Percentiles rank a stretch among this genome's conserved stretches.
Evolutionary conservation across 805 yeast species (phyloP).

Genomic region (Kodamaea sagamina): DNA sequence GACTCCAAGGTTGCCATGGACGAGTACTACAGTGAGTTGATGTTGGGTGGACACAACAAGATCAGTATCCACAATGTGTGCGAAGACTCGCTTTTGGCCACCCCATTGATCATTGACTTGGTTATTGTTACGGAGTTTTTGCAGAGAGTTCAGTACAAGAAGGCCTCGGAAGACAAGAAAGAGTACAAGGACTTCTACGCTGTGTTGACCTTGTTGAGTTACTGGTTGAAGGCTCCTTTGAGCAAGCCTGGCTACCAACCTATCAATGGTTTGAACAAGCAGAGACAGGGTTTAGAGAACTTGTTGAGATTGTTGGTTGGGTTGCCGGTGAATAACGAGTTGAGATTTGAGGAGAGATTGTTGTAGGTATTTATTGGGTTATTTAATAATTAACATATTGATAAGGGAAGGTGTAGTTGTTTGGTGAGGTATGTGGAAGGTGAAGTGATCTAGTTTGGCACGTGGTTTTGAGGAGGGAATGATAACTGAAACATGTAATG

Average conservation of each 20-base stretch:
- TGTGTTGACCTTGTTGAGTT: conserved; percentile 81
- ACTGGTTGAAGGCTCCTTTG: conserved; percentile 97
- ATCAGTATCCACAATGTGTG: conserved; percentile 93
- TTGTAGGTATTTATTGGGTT: conserved; percentile 6
- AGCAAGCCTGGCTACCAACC: conserved; percentile 89
- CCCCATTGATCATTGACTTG: conserved; percentile 90
- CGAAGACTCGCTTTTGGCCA: conserved; percentile 92
- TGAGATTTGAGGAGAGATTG: conserved; percentile 92
- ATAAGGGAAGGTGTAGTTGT: no score
- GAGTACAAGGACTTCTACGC: conserved; percentile 73
- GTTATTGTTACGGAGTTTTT: conserved; percentile 88
- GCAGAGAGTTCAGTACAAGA: conserved; percentile 79
- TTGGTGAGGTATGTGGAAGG: not conserved
- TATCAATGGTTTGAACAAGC: conserved; percentile 92
- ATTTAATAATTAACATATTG: not conserved
- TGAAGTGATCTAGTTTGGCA: no score
- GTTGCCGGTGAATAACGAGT: conserved; percentile 83
- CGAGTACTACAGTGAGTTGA: conserved; percentile 93
- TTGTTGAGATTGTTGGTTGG: conserved; percentile 88
- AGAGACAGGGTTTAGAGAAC: conserved; percentile 89
- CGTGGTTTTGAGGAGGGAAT: no score
- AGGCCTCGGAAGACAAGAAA: conserved; percentile 44
- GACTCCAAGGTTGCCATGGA: conserved; percentile 98
- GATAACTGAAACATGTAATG: no score
- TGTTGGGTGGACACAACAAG: conserved; percentile 97